Evolutionary conservation across 177 flowering plant genomes (phyloP).

Genomic region (Tripterygium wilfordii): DNA sequence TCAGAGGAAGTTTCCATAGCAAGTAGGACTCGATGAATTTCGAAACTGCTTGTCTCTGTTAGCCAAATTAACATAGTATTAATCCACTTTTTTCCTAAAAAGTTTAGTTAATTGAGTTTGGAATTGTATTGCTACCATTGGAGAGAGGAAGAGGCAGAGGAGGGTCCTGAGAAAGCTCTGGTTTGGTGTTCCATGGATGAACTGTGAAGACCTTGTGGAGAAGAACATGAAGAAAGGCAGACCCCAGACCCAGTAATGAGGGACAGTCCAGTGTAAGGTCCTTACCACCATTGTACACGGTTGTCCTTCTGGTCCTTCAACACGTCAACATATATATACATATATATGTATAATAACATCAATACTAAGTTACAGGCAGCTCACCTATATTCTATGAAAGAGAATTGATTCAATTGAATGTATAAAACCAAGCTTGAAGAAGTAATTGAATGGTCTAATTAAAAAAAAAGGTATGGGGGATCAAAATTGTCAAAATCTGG

Average conservation of each 20-base stretch:
- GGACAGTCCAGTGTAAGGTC: slow-evolving; percentile 89
- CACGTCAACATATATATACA: too few species aligned
- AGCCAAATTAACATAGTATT: not conserved
- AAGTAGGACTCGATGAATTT: slow-evolving; percentile 75
- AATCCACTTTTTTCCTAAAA: not conserved
- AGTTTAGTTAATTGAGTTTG: too few species aligned
- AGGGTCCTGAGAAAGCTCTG: slow-evolving; percentile 44
- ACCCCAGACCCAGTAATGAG: slow-evolving; percentile 89
- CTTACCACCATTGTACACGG: slow-evolving; percentile 88
- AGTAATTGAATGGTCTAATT: too few species aligned
- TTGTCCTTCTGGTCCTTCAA: slow-evolving; percentile 68
- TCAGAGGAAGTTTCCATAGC: slow-evolving; percentile 65
- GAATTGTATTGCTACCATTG: too few species aligned
- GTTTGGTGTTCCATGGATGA: slow-evolving; percentile 76
- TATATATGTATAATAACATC: too few species aligned
- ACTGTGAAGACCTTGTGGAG: slow-evolving; percentile 79
- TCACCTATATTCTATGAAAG: too few species aligned
- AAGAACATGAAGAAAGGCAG: slow-evolving; percentile 84
- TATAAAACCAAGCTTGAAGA: too few species aligned
- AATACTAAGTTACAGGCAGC: too few species aligned
- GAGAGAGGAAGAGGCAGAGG: slow-evolving; percentile 54
- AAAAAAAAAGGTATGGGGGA: too few species aligned
- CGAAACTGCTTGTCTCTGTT: slow-evolving; percentile 57
- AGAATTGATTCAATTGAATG: too few species aligned
- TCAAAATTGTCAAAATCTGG: too few species aligned